Base-by-base conservation (phyloP, 2,329 filamentous ascomycete species). In the Sphaerostilbella broomeana region DNA sequence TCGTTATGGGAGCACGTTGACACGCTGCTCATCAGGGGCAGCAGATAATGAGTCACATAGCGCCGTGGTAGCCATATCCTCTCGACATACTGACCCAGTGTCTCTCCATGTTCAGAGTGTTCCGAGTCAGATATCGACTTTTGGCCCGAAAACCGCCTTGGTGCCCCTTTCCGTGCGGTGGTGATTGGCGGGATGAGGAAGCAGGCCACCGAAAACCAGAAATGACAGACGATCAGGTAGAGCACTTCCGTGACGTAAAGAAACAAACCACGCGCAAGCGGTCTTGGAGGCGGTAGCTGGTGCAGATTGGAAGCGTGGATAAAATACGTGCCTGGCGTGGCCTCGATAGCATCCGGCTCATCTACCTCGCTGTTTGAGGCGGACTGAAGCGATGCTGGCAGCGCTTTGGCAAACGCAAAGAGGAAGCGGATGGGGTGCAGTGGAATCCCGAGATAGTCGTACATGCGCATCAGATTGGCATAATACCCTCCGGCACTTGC, bases 271-370 rank as follows among this genome's bases (percentile, higher is more conserved):
- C 59, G 56, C 4, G 52, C 58, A 0, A 64, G 61, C 2, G 65
- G 65, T 40, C 65, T 55, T 7, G 33, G 10, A 5, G 60, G 57
- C 4, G 71, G 65, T 12, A 68, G 50, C 44, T 63, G 63, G 47
- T 78, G 73, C 24, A 70, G 58, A 28, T 76, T 75, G 3, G 72
- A 77, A 0, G 73, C 64, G 47, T 79, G 69, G 11, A 72, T 58
- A 40, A 74, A 73, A 52, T 74, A 73, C 15, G 62, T 53, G 8
- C 55, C 59, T 1, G 60, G 42, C 7, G 45, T 42, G 13, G 45
- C 39, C 21, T 45, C 50, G 4, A 50, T 40, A 10, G 40, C 35
- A 15, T 48, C 41, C 2, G 37, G 26, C n/a, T 9, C 7, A 2
- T 27, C 28, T 3, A 38, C 17, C 28, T 32, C 20, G 1, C 21